phyloP scores from a whole-genome alignment of 1,284 basidiomycete species.

The Tilletia setariae region DNA sequence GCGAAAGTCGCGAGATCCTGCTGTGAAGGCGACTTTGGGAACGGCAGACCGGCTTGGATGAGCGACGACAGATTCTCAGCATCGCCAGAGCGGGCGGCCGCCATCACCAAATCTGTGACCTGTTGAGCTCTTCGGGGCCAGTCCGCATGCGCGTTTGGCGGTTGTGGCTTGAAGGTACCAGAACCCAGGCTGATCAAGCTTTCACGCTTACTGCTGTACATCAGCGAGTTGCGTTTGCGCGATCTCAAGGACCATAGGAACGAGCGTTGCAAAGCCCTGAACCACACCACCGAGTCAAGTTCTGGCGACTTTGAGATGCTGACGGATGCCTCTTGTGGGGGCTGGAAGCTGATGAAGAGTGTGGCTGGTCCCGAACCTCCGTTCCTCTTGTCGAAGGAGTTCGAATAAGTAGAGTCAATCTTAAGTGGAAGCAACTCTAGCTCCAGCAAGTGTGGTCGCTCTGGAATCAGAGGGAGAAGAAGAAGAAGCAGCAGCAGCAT shows the following conservation, averaged over 20 bases:
- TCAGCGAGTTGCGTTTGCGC: constrained; percentile 13
- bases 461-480: constrained; percentile 3
- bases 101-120: constrained; percentile 23
- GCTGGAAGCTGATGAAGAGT: constrained; percentile 9
- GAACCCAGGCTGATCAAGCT: constrained; percentile 3
- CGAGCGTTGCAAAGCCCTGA: constrained; percentile 18
- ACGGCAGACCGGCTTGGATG: constrained; percentile 24
- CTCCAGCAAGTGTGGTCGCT: constrained; percentile 13
- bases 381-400: constrained; percentile 12
- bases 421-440: constrained; percentile 16
- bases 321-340: constrained; percentile 8
- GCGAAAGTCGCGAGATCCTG: constrained; percentile 23
- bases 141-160: constrained; percentile 23
- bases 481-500: too few species aligned
- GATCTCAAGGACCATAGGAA: constrained; percentile 17
- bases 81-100: constrained; percentile 21
- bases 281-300: constrained; percentile 16
- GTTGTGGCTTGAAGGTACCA: not conserved
- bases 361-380: not conserved
- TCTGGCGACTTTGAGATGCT: constrained; percentile 13
- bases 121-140: constrained; percentile 22
- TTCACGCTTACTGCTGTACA: constrained; percentile 9
- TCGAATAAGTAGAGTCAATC: not conserved
- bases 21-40: constrained; percentile 25
- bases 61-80: constrained; percentile 19